These are phyloP conservation scores for Aureobasidium sp. DNA, from an alignment of 2,329 filamentous ascomycete genomes.

Conservation along the genomic window DNA sequence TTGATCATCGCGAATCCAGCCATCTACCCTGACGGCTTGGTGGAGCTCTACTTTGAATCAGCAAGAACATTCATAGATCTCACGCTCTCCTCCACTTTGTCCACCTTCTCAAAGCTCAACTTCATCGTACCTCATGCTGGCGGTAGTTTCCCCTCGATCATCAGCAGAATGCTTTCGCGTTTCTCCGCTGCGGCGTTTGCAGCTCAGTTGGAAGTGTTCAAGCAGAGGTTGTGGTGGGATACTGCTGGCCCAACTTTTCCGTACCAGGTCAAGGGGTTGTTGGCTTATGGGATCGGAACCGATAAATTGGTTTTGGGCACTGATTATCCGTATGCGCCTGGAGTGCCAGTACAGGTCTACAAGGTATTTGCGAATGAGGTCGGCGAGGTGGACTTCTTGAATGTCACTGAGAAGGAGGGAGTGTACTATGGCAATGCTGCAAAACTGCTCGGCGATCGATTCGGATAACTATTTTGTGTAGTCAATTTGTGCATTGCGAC, in stretches of 20 bases:
- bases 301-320: not conserved
- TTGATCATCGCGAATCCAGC: conserved; percentile 18
- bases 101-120: conserved; percentile 37
- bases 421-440: not conserved
- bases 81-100: conserved; percentile 40
- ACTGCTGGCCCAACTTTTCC: not conserved
- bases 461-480: not conserved
- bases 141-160: conserved; percentile 34
- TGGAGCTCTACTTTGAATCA: conserved; percentile 49
- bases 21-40: conserved; percentile 35
- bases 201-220: conserved; percentile 13
- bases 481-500: not conserved
- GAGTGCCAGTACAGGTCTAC: not conserved
- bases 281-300: not conserved
- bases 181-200: conserved; percentile 31
- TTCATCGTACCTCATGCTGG: conserved; percentile 44
- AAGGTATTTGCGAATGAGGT: not conserved
- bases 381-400: not conserved
- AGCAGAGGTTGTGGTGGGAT: not conserved
- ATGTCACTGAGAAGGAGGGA: not conserved
- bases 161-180: conserved; percentile 31
- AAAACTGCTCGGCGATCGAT: not conserved
- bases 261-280: not conserved
- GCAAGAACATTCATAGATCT: conserved; percentile 42
- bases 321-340: not conserved